Percentiles rank a stretch among this genome's conserved stretches.
Conservation (phyloP, 2,329 filamentous ascomycete species). For the Pestalotiopsis sp. region DNA sequence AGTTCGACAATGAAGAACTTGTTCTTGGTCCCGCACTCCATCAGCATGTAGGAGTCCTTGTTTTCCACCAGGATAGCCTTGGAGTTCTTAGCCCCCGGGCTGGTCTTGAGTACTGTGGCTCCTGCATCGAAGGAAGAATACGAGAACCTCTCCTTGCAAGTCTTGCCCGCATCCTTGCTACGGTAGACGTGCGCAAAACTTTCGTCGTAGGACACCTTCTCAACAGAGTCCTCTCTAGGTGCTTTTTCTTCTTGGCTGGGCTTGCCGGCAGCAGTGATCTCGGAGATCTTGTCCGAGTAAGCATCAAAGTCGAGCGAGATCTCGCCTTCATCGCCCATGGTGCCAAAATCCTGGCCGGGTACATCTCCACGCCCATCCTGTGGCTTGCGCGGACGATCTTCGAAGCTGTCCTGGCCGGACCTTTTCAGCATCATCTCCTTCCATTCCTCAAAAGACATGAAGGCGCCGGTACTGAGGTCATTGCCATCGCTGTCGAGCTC, state of each 20-base stretch:
- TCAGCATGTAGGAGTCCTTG: constrained; percentile 97
- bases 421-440: constrained; percentile 90
- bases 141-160: constrained; percentile 96
- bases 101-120: constrained; percentile 89
- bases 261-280: constrained; percentile 34
- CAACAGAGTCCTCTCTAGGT: constrained; percentile 32
- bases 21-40: constrained; percentile 81
- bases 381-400: constrained; percentile 64
- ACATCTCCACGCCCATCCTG: constrained; percentile 49
- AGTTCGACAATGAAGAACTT: constrained; percentile 96
- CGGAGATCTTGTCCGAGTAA: constrained; percentile 45
- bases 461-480: constrained; percentile 65
- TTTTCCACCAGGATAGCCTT: constrained; percentile 92
- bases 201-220: constrained; percentile 47
- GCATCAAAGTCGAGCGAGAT: constrained; percentile 63
- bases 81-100: constrained; percentile 80
- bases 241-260: constrained; percentile 23
- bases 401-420: constrained; percentile 70
- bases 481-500: constrained; percentile 63
- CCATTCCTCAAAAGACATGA: constrained; percentile 98
- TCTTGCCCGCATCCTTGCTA: constrained; percentile 93
- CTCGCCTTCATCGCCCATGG: constrained; percentile 83
- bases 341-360: constrained; percentile 68
- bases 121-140: constrained; percentile 98
- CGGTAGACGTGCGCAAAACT: constrained; percentile 58